Conservation (phyloP, 768 basidiomycete species). For the Brasilioporus rufonigricans region DNA sequence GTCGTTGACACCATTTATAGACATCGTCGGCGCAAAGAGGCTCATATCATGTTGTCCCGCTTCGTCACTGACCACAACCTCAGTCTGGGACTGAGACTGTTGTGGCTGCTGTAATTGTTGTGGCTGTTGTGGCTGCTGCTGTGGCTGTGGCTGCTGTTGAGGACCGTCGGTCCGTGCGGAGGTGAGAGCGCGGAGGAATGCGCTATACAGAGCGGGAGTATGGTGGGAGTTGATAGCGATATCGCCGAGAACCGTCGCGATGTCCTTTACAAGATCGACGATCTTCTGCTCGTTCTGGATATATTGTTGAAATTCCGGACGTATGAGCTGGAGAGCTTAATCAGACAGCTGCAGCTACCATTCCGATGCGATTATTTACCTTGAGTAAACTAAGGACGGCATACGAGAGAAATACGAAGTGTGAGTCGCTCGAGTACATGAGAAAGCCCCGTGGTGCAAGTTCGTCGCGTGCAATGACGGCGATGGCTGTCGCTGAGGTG, state of each 20-base stretch:
- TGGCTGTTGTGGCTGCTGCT: conserved; percentile 13
- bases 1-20: conserved; percentile 36
- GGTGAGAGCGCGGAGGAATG: conserved; percentile 76
- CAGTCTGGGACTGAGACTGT: conserved; percentile 18
- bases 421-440: conserved; percentile 85
- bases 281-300: conserved; percentile 72
- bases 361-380: conserved; percentile 41
- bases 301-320: conserved; percentile 79
- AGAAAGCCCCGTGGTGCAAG: conserved; percentile 75
- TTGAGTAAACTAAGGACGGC: conserved; percentile 91
- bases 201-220: conserved; percentile 87
- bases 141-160: conserved; percentile 19
- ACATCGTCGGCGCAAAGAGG: conserved; percentile 24
- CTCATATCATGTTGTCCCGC: conserved; percentile 27
- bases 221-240: conserved; percentile 78
- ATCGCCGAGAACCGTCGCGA: conserved; percentile 75
- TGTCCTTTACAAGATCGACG: conserved; percentile 69
- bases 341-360: conserved; percentile 9
- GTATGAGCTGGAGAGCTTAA: conserved; percentile 57
- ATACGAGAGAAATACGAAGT: conserved; percentile 91
- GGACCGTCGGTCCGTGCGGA: conserved; percentile 44
- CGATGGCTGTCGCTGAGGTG: conserved; percentile 66
- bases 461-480: conserved; percentile 71
- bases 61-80: conserved; percentile 21
- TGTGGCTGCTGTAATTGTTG: conserved; percentile 10